These are phyloP conservation scores for Nasturtium officinale DNA, from an alignment of 345 rosid genomes.

Conservation along the genomic window DNA sequence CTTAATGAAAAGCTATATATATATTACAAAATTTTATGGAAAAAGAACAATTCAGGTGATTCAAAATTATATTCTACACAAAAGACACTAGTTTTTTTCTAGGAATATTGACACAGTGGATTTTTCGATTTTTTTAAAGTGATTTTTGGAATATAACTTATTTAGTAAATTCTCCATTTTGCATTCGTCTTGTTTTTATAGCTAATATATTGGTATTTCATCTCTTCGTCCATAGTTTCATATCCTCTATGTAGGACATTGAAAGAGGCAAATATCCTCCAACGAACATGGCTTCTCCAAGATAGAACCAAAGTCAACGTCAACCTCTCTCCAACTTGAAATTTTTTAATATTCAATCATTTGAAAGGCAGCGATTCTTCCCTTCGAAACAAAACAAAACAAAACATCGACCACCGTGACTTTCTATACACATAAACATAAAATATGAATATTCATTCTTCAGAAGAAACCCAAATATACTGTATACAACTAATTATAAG, in stretches of 20 bases:
- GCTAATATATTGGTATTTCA: background rate
- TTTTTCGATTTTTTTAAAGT: no score
- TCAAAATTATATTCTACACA: no score
- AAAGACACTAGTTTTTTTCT: no score
- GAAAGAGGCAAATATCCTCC: constrained; percentile 28
- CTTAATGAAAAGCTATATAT: constrained; percentile 9
- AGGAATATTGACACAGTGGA: no score
- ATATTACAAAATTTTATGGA: no score
- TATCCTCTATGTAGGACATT: constrained; percentile 21
- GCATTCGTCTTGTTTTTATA: no score
- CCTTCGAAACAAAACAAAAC: constrained; percentile 8
- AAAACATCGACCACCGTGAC: constrained; percentile 26
- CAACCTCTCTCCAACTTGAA: constrained; percentile 28
- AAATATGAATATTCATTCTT: background rate
- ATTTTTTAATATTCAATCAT: constrained; percentile 21
- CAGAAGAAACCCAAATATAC: background rate
- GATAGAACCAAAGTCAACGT: constrained; percentile 41
- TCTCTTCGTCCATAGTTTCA: constrained; percentile 11
- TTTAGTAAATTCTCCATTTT: no score
- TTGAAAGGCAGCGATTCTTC: constrained; percentile 35
- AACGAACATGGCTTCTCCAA: constrained; percentile 35
- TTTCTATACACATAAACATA: constrained; percentile 11
- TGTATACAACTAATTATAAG: constrained; percentile 1
- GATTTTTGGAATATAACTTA: no score
- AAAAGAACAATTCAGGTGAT: no score